Percentiles rank a stretch among this genome's conserved stretches.
Conservation (phyloP, 495 filamentous ascomycete species). For the Chaetomidium leptoderma region DNA sequence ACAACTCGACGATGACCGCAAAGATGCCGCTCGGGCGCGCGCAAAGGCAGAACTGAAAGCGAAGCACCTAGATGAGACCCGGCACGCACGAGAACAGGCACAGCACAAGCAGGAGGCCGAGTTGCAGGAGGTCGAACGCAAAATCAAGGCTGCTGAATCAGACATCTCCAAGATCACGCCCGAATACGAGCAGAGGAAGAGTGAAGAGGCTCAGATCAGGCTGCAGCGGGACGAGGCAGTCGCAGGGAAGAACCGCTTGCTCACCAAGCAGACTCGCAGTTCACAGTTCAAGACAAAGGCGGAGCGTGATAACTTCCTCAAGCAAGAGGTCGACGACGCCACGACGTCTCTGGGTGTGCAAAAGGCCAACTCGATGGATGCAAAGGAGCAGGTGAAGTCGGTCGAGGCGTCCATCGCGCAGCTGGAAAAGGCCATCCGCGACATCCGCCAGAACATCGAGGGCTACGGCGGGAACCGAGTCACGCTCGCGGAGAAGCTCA, state of each 20-base stretch:
- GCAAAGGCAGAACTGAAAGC: conserved; percentile 83
- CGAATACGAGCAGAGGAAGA: conserved; percentile 66
- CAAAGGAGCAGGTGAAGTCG: conserved; percentile 76
- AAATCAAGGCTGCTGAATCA: conserved; percentile 70
- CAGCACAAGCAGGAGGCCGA: conserved; percentile 66
- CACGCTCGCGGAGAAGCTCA: conserved; percentile 64
- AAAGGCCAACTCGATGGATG: conserved; percentile 75
- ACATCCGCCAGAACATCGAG: conserved; percentile 68
- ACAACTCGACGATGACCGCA: conserved; percentile 85
- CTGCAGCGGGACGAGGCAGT: conserved; percentile 70
- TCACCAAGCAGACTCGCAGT: conserved; percentile 91
- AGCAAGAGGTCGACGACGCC: conserved; percentile 75
- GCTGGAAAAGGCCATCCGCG: conserved; percentile 67
- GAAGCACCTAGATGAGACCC: conserved; percentile 73
- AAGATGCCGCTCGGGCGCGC: conserved; percentile 66
- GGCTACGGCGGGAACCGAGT: conserved; percentile 70
- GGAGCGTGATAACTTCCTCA: conserved; percentile 81
- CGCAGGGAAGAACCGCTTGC: conserved; percentile 69
- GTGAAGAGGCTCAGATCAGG: conserved; percentile 65
- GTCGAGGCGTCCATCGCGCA: conserved; percentile 65
- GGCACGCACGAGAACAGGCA: conserved; percentile 69
- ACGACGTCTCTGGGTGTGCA: conserved; percentile 69
- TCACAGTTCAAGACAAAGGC: conserved; percentile 81
- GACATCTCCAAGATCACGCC: conserved; percentile 71
- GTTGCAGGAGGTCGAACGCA: conserved; percentile 63